Conservation (phyloP, 2,329 filamentous ascomycete species). For the Fusarium sp. region DNA sequence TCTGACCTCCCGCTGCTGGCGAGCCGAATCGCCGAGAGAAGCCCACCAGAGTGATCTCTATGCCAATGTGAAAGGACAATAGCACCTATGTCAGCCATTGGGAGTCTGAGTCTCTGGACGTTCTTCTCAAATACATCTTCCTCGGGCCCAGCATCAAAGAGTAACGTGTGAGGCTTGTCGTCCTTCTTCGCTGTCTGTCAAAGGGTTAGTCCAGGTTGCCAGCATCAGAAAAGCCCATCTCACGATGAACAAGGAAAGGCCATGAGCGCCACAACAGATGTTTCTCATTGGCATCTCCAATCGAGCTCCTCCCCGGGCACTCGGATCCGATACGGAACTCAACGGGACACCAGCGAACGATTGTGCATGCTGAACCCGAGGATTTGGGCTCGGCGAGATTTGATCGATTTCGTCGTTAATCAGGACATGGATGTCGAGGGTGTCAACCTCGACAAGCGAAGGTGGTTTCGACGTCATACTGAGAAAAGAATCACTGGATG, state of each 20-base stretch:
- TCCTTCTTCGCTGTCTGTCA: neutral
- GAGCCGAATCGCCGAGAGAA: neutral
- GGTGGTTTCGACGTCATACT: neutral
- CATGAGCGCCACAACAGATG: neutral
- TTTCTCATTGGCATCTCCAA: slow-evolving; percentile 5
- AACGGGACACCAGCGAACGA: neutral
- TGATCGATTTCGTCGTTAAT: neutral
- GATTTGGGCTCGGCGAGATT: neutral
- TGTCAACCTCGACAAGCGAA: neutral
- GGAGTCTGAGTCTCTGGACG: neutral
- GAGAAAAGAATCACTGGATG: neutral
- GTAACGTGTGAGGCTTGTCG: neutral
- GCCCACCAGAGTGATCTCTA: neutral
- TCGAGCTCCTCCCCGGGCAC: neutral
- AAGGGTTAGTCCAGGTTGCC: fast-evolving
- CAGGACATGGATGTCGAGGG: neutral
- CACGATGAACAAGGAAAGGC: neutral
- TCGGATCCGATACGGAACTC: neutral
- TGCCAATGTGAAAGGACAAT: slow-evolving; percentile 1
- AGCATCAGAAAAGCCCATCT: fast-evolving
- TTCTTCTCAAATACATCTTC: neutral
- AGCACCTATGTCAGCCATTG: neutral
- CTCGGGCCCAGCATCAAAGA: neutral
- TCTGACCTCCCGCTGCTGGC: neutral
- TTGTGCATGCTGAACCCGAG: neutral